Base-by-base conservation (phyloP, 106 monocot genomes). In the Cymbidium sinense region DNA sequence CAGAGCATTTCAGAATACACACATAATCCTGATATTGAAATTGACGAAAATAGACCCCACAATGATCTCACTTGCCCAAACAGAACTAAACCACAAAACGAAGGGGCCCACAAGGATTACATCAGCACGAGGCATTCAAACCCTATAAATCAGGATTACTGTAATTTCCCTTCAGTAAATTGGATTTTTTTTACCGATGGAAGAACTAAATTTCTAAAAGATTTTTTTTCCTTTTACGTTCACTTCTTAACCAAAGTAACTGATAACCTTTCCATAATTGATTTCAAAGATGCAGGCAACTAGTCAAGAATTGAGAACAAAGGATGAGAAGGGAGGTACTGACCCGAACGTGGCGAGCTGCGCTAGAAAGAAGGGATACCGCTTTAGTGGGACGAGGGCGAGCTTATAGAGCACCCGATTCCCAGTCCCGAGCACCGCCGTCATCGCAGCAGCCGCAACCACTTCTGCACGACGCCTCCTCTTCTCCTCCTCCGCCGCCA, bases 261-360 rank as follows among this genome's bases (percentile, higher is more conserved):
- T 15, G 29, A 67, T 31, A 30, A 5, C 30, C 5, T 30, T 67
- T 31, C 31, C 65, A 67, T 36, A 34, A 21, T 47, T 47, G 47
- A 47, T 47, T 47, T 47, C 47, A 15, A 2, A 15, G 13, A 13
- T 5, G 52, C 12, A n/a, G n/a, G n/a, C n/a, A n/a, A n/a, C n/a
- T n/a, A n/a, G n/a, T n/a, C n/a, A 62, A 7, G 28, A 33, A 35
- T 64, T 13, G 37, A 65, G 51, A 64, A 47, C 30, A 2, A 21
- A 30, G 10, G 67, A 67, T 31, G 67, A 67, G n/a, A n/a, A 50
- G 31, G 15, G 12, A 67, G 4, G 20, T 11, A 74, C 79, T 37
- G 23, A 96, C 96, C 96, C 96, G 79, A 96, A 81, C 58, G 96
- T 96, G 80, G 96, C 86, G 80, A 96, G 61, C 85, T 93, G 96